Evolutionary conservation across 768 basidiomycete genomes (phyloP), one percentile per base, ranked within the genome.

Genomic region (Calocybe cyanea): DNA sequence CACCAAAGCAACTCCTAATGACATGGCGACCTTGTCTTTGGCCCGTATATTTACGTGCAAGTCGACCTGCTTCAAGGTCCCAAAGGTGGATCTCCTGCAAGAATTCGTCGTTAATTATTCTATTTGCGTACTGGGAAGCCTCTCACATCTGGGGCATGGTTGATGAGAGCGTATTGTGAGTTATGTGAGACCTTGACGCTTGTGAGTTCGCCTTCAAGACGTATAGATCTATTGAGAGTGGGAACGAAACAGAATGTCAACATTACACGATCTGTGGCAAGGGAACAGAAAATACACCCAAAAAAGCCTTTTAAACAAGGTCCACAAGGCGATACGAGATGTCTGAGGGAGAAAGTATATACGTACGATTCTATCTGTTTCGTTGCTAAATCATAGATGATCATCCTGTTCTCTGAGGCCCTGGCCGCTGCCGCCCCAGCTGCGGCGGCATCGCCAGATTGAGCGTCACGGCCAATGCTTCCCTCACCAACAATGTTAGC

Each of bases 1-100:
- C 94, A 21, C 94, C 96, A 64, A 98, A 97, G 60, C 91, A 94
- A 63, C 89, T 91, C 47, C 91, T 81, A 49, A 98, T 88, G 51
- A 96, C 82, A 63, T 92, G 88, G 21, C 78, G 75, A 2, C 81
- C 80, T 63, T 95, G 92, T 23, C 76, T 77, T 51, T 96, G 94
- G 7, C 93, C 96, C 3, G 80, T 80, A 60, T 86, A 95, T 65
- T 83, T 92, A 49, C 87, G 83, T 19, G 84, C 75, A 46, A 89
- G 71, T 41, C 78, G 78, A 19, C 78, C 79, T 20, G 80, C 73
- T 20, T 77, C 70, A 43, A 97, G 73, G 60, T 92, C 84, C 84
- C 90, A 91, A 50, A 96, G 66, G 53, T 90, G 85, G 34, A 98
- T 79, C 64, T 96, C 94, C 94, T 97, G 58, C 4, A 35, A 35